Evolutionary conservation across 129 eudicot species (phyloP), one percentile per base, ranked within the genome.

Genomic region (Smallanthus sonchifolius): DNA sequence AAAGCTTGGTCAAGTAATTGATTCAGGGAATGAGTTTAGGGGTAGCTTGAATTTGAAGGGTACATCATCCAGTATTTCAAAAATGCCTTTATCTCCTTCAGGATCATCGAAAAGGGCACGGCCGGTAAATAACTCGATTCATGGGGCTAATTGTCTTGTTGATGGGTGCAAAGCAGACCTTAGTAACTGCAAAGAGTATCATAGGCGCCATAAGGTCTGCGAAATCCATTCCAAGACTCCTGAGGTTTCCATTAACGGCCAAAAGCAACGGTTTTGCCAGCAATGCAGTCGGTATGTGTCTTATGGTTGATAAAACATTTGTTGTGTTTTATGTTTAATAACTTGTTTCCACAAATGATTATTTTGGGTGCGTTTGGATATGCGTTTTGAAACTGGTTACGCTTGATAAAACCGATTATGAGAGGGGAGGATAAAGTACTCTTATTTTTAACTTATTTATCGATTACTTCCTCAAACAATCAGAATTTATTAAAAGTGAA

Each of bases 201-300:
- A 88, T 64, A 82, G 90, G 68, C 80, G 92, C 30, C 92, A 87
- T 69, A 87, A 87, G 78, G 92, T 87, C 14, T 87, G 92, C 63
- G 90, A 85, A 72, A 45, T 78, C 61, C 93, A 88, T 68, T 85
- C 93, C 2, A 88, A 88, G 81, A 85, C 93, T 63, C 84, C 93
- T 2, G 67, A 83, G 78, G 93, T 88, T 69, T 75, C 68, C 54
- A 88, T 88, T 69, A 80, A 86, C 42, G 84, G 93, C 17, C 73
- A 78, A n/a, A 86, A 83, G 77, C 86, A 88, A 73, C 86, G 93
- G 10, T 88, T 88, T 76, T 88, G 93, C 71, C 93, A 88, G 79
- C 93, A 88, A 73, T 88, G 93, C 74, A 88, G 93, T 73, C 83
- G 93, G 93, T 88, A 80, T 34, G 10, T 5, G 2, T 78, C 38